Evolutionary conservation across 2,329 filamentous ascomycete genomes (phyloP), one percentile per base, ranked within the genome.

Genomic region (Alternaria burnsii): DNA sequence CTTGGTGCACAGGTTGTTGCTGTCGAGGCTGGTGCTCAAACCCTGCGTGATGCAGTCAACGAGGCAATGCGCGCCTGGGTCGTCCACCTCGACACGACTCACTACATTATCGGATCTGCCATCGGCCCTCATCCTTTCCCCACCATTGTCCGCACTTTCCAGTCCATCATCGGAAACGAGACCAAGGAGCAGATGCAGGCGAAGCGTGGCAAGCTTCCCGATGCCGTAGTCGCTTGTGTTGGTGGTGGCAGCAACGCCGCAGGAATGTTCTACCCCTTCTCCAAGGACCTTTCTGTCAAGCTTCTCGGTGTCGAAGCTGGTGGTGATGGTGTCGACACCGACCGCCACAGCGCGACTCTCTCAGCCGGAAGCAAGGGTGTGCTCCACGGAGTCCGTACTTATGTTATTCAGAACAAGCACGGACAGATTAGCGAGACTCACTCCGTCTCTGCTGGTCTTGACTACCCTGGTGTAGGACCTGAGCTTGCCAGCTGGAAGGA

Each of bases 61-160:
- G 94, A 99, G 81, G 94, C 95, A 20, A 83, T 99, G 74, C 91
- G 95, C 46, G 89, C 92, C 64, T 99, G 95, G 95, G 94, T 99
- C 18, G 91, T 94, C 58, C 87, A 94, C 69, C 91, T 99, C 16
- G 89, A 94, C 71, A 96, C 92, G 18, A 98, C 95, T 0, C 95
- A 99, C 84, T 99, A 98, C 84, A 95, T 98, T 72, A 97, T 99
- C 71, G 95, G 95, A 58, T 97, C 93, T 16, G 95, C 95, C 44
- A 99, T 99, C 71, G 95, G 95, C 0, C 95, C 95, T 48, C 95
- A 99, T 78, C 95, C 95, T 11, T 98, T 97, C 89, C 95, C 95
- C 1, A 97, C 93, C 52, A 98, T 98, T 65, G 95, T 98, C 53
- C 90, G 95, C 62, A 97, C 94, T 0, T 97, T 99, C 89, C 95